A percentile compares a stretch with the other conserved stretches of the same genome.
These are phyloP conservation scores for Daldinia childiae DNA, from an alignment of 495 filamentous ascomycete species.

Conservation along the genomic window DNA sequence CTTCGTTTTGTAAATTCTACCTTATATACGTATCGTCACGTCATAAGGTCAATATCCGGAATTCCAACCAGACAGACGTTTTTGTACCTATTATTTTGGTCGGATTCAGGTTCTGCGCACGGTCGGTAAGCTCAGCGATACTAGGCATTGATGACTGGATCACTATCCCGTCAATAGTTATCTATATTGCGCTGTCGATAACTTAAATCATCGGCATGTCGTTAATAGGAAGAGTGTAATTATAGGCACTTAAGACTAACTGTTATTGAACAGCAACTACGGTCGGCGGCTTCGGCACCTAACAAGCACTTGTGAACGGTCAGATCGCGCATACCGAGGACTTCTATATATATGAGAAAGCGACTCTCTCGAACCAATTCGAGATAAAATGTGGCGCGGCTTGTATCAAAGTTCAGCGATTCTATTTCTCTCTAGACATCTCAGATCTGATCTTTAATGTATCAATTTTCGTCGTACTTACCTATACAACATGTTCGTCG, in stretches of 20 bases:
- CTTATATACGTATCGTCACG: background rate
- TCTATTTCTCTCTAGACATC: background rate
- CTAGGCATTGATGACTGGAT: background rate
- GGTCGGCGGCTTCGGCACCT: background rate
- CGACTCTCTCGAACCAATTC: background rate
- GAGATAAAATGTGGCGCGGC: background rate
- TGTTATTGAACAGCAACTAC: background rate
- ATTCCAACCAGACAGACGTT: background rate
- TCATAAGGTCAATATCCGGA: background rate
- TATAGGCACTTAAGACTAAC: background rate
- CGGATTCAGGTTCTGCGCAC: background rate
- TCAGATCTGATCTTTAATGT: background rate
- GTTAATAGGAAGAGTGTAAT: background rate
- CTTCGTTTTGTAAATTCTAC: background rate
- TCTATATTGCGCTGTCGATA: background rate
- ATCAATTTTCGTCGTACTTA: background rate
- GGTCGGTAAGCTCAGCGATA: background rate
- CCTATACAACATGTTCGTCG: background rate
- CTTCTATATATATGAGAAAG: background rate
- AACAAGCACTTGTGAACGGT: background rate
- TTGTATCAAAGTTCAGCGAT: background rate
- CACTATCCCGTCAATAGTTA: background rate
- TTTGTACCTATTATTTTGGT: background rate
- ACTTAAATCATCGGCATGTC: background rate
- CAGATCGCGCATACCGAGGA: background rate